Evolutionary conservation across 2,329 filamentous ascomycete genomes (phyloP).

Genomic region (Pyricularia sp.): DNA sequence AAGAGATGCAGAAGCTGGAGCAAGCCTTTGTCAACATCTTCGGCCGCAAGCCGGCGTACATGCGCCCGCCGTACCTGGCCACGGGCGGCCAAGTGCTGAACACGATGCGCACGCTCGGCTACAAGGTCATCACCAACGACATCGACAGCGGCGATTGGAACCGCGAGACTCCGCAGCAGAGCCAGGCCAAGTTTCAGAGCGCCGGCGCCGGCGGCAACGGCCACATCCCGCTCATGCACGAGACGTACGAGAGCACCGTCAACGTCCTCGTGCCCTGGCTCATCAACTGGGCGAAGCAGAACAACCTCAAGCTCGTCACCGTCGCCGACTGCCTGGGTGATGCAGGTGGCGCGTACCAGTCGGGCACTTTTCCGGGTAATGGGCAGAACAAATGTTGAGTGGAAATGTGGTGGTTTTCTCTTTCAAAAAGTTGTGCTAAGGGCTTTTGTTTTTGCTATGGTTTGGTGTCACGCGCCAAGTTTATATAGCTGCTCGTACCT

Average conservation of each 20-base stretch:
- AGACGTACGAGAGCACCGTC: constrained; percentile 37
- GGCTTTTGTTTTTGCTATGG: not conserved
- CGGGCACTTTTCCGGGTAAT: constrained; percentile 23
- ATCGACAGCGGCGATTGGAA: constrained; percentile 51
- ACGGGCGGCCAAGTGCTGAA: constrained; percentile 29
- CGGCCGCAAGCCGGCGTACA: constrained; percentile 34
- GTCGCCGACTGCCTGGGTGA: constrained; percentile 35
- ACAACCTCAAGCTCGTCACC: constrained; percentile 33
- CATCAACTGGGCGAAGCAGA: constrained; percentile 35
- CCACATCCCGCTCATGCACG: constrained; percentile 46
- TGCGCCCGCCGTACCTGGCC: constrained; percentile 36
- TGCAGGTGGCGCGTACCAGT: constrained; percentile 24
- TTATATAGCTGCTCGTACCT: not conserved
- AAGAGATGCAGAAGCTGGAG: constrained; percentile 37
- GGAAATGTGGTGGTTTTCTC: not conserved
- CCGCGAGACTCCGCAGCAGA: constrained; percentile 33
- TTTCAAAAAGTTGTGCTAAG: not conserved
- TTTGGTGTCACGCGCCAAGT: not conserved
- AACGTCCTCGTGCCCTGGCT: constrained; percentile 34
- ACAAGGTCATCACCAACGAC: constrained; percentile 48
- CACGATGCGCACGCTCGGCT: constrained; percentile 33
- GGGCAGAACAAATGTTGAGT: constrained; percentile 18
- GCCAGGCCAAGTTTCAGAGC: constrained; percentile 36
- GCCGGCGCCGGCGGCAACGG: constrained; percentile 29
- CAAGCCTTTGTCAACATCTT: constrained; percentile 37